Conservation (phyloP, 495 filamentous ascomycete genomes). For the Umbilicaria muhlenbergii region DNA sequence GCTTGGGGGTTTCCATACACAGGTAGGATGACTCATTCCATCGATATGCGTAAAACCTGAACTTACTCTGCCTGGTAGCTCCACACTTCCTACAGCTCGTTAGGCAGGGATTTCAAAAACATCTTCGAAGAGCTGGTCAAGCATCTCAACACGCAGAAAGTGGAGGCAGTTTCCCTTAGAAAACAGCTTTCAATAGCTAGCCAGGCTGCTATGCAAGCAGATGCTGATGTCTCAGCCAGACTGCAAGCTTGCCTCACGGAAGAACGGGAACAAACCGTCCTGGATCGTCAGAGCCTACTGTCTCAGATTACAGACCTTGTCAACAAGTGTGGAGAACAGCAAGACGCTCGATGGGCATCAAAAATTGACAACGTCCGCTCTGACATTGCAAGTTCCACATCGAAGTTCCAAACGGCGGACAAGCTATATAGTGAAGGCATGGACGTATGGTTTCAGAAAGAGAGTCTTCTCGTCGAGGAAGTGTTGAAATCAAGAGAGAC, state of each 20-base stretch:
- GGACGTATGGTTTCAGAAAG: slow-evolving; percentile 57
- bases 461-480: slow-evolving; percentile 51
- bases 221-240: slow-evolving; percentile 43
- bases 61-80: slow-evolving; percentile 26
- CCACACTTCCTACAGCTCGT: slow-evolving; percentile 68
- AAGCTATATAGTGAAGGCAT: slow-evolving; percentile 53
- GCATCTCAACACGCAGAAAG: slow-evolving; percentile 60
- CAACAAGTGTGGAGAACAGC: slow-evolving; percentile 53
- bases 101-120: slow-evolving; percentile 76
- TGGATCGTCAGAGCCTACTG: slow-evolving; percentile 58
- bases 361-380: slow-evolving; percentile 44
- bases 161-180: slow-evolving; percentile 56
- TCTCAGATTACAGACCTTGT: slow-evolving; percentile 61
- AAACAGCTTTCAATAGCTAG: slow-evolving; percentile 54
- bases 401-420: slow-evolving; percentile 46
- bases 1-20: slow-evolving; percentile 61
- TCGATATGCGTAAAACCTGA: slow-evolving; percentile 9
- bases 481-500: slow-evolving; percentile 56
- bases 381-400: slow-evolving; percentile 43
- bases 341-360: slow-evolving; percentile 52
- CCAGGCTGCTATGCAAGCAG: slow-evolving; percentile 45
- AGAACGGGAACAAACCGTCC: slow-evolving; percentile 56
- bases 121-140: slow-evolving; percentile 68
- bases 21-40: slow-evolving; percentile 25
- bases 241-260: slow-evolving; percentile 61